Conservation (phyloP, 2,329 filamentous ascomycete genomes). For the Thielaviopsis ethacetica region DNA sequence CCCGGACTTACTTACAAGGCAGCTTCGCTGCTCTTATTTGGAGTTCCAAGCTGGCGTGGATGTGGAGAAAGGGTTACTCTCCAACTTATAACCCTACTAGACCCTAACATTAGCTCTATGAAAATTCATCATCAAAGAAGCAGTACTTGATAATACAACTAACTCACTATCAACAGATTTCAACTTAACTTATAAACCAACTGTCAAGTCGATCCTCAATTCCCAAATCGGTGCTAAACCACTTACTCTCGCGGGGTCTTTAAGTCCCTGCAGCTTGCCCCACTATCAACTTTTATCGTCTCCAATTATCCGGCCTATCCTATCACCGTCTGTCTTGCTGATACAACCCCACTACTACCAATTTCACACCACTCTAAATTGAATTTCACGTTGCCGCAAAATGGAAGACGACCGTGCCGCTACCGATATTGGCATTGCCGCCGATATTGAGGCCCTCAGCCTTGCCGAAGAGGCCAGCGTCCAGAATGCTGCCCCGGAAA, state of each 20-base stretch:
- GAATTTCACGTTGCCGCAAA: background rate
- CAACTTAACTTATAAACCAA: background rate
- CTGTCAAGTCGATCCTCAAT: background rate
- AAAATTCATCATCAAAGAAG: too few relatives aligned
- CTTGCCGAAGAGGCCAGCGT: constrained; percentile 16
- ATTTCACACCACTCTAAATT: background rate
- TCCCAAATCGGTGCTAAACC: background rate
- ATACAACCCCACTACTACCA: background rate
- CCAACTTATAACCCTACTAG: background rate
- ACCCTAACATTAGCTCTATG: background rate
- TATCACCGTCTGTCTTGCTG: background rate
- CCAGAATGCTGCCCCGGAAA: constrained; percentile 1
- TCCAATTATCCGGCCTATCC: constrained; percentile 4
- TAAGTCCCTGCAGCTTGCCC: constrained; percentile 8
- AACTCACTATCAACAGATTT: background rate
- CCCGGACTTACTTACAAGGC: background rate
- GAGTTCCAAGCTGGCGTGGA: background rate
- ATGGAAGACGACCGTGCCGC: constrained; percentile 67
- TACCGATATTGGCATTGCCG: constrained; percentile 53
- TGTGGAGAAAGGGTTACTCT: constrained; percentile 2
- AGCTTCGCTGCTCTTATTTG: background rate
- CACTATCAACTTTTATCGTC: constrained; percentile 9
- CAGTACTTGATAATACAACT: too few relatives aligned
- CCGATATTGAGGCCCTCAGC: constrained; percentile 38
- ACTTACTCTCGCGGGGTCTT: constrained; percentile 5